Evolutionary conservation across 2,329 filamentous ascomycete genomes (phyloP).

Genomic region (Ascocoryne sarcoides): DNA sequence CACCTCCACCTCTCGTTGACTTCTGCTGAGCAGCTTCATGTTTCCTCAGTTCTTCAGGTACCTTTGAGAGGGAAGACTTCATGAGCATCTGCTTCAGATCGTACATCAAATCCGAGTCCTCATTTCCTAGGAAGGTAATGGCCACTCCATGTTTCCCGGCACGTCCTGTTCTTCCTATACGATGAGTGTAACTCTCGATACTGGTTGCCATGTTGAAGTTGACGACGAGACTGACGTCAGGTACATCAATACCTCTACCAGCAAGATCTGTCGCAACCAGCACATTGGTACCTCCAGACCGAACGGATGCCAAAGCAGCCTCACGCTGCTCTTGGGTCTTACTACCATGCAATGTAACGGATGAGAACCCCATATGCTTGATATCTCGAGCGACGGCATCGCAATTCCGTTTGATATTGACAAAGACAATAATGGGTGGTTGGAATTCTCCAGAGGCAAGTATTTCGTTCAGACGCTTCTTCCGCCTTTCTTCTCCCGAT

Average conservation of each 20-base stretch:
- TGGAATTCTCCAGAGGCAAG: conserved; percentile 70
- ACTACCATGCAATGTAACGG: conserved; percentile 85
- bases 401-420: conserved; percentile 99
- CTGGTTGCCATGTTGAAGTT: conserved; percentile 98
- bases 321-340: conserved; percentile 99
- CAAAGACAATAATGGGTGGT: conserved; percentile 94
- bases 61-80: conserved; percentile 79
- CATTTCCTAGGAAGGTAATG: conserved; percentile 87
- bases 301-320: conserved; percentile 77
- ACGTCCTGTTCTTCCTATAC: conserved; percentile 93
- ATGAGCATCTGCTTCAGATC: conserved; percentile 92
- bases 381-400: conserved; percentile 91
- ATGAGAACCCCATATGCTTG: conserved; percentile 83
- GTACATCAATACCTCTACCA: conserved; percentile 94
- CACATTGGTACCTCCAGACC: conserved; percentile 71
- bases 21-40: conserved; percentile 90
- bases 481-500: conserved; percentile 84
- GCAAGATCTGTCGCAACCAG: conserved; percentile 94
- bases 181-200: conserved; percentile 94
- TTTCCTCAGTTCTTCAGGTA: conserved; percentile 83
- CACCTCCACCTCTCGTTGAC: conserved; percentile 38
- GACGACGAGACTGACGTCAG: conserved; percentile 85
- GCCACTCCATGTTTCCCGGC: conserved; percentile 94
- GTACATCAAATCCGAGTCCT: conserved; percentile 85
- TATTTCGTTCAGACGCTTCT: conserved; percentile 91